Evolutionary conservation across 1,139 yeast species (phyloP), one percentile per base, ranked within the genome.

Genomic region (Hansenula anomala): DNA sequence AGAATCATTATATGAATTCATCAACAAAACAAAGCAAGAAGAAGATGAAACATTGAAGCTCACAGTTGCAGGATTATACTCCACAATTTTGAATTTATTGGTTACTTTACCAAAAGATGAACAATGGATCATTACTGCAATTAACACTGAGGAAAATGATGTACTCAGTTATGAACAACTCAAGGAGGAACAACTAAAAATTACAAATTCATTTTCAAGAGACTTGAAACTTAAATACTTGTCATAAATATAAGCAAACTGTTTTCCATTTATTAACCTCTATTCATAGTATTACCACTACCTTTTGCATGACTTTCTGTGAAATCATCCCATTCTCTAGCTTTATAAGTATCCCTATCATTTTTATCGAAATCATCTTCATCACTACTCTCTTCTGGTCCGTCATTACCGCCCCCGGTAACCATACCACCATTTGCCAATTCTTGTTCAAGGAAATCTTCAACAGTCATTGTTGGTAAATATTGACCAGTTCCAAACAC

Each of bases 401-500:
- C 71, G 17, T 67, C 68, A 46, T 31, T 48, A 39, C 42, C 63
- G 19, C 72, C 73, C 17, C 75, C 75, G 41, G 78, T 75, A 34
- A 75, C 64, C 74, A 84, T 82, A 40, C 90, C 89, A 3, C 97
- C 97, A 52, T 85, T 79, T 14, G 80, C 80, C 50, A 85, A 67
- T 57, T 92, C 98, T 52, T 86, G 80, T 39, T 89, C 95, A 38
- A 92, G 68, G 47, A 85, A 83, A 52, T 92, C 97, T 48, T 92
- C 98, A 0, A 94, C 92, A 0, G 96, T 70, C 95, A 94, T 88
- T 0, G 97, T 87, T 1, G 99, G 99, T 29, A 92, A 68, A 28
- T 75, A 80, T 60, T 92, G 97, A 1, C 97, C 98, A 2, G 95
- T 87, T 1, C 97, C 97, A 55, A 77, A 80, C 0, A 90, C 96